Percentiles rank a stretch among this genome's conserved stretches.
Evolutionary conservation across 805 yeast species (phyloP).

Genomic region (Tetrapisispora nanseiensis): DNA sequence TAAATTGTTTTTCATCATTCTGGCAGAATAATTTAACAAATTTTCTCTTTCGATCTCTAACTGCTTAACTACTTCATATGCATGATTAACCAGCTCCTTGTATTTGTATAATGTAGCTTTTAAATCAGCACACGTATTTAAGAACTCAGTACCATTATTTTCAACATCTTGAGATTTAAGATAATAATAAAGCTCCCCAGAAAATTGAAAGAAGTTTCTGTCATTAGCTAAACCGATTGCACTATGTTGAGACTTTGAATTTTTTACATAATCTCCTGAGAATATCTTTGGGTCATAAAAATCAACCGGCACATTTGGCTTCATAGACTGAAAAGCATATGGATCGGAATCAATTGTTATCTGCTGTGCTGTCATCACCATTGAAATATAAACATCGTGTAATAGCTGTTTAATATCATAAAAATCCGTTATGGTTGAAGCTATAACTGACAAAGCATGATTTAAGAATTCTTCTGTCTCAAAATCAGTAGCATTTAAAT

Average conservation of each 20-base stretch:
- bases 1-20: conserved; percentile 65
- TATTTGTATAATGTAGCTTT: conserved; percentile 24
- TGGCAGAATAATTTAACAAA: conserved; percentile 57
- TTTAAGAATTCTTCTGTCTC: conserved; percentile 22
- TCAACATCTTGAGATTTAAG: conserved; percentile 39
- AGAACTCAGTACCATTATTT: conserved; percentile 26
- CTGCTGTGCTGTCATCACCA: conserved; percentile 56
- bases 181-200: conserved; percentile 36
- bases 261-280: not conserved
- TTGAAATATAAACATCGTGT: conserved; percentile 46
- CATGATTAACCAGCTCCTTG: conserved; percentile 24
- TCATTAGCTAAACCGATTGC: not conserved
- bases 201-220: not conserved
- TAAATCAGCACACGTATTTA: conserved; percentile 23
- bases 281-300: conserved; percentile 15
- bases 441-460: conserved; percentile 15
- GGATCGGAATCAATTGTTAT: conserved; percentile 57
- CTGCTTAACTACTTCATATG: conserved; percentile 38
- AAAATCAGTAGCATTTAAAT: conserved; percentile 5
- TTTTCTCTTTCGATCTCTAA: conserved; percentile 60
- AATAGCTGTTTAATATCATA: conserved; percentile 60
- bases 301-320: conserved; percentile 36
- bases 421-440: conserved; percentile 43
- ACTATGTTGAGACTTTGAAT: too few species aligned
- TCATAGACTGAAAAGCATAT: conserved; percentile 54